Conservation (phyloP, 202 grass and related monocot genomes). For the Cymbopogon flexuosus region DNA sequence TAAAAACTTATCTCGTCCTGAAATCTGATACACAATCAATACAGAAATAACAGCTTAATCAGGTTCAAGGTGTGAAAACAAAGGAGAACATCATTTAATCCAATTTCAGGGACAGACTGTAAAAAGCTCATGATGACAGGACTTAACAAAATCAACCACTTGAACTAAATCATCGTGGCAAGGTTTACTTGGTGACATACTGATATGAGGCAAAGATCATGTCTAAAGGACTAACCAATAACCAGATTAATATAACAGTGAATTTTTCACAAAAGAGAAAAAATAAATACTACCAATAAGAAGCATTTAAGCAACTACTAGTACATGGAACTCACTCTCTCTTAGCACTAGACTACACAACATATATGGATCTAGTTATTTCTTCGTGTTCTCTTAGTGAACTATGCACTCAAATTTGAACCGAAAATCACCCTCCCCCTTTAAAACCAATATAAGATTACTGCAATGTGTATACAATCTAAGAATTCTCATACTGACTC, state of each 20-base stretch:
- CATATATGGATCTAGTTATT: not conserved
- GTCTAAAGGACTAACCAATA: not conserved
- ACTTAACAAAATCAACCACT: not conserved
- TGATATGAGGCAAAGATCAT: not conserved
- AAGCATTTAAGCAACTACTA: not conserved
- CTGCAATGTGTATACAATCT: not conserved
- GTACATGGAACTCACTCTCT: not conserved
- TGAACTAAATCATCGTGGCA: not conserved
- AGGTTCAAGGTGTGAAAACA: not conserved
- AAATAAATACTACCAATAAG: not conserved
- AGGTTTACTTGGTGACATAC: not conserved
- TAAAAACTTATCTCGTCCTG: conserved; percentile 64
- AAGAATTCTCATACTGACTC: not conserved
- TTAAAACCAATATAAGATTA: not conserved
- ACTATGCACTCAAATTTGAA: not conserved
- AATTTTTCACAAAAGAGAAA: not conserved
- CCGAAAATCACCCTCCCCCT: not conserved
- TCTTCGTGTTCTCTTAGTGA: not conserved
- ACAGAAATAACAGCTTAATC: not conserved
- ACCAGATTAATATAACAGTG: not conserved
- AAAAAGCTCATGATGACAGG: not conserved
- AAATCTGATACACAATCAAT: conserved; percentile 43
- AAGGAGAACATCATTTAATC: not conserved
- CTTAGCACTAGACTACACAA: not conserved
- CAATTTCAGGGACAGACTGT: not conserved